These are phyloP conservation scores for Achlya hypogyna DNA, from an alignment of 352 stramenopile species.

Conservation along the genomic window DNA sequence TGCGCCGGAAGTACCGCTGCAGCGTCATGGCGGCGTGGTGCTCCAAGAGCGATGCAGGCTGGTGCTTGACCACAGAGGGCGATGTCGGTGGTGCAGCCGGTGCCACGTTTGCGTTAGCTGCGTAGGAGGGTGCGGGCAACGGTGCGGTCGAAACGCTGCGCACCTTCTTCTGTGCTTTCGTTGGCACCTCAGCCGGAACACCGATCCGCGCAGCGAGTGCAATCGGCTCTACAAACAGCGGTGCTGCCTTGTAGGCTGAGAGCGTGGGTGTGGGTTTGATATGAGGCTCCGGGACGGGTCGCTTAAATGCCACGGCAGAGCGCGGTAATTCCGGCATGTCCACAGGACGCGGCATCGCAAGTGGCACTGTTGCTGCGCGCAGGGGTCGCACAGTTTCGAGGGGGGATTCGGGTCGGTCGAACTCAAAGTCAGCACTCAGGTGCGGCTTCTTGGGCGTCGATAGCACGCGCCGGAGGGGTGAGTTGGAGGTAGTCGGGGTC, in stretches of 20 bases:
- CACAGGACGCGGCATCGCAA: not conserved
- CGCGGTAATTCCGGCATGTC: not conserved
- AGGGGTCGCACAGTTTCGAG: not conserved
- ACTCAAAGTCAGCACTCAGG: not conserved
- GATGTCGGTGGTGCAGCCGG: no score
- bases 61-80: no score
- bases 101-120: not conserved
- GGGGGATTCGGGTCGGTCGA: not conserved
- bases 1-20: conserved; percentile 19
- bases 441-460: conserved; percentile 11
- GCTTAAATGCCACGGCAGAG: not conserved
- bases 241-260: not conserved
- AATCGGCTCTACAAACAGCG: conserved; percentile 16
- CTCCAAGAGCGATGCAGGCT: not conserved
- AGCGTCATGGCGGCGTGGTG: conserved; percentile 12
- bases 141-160: not conserved
- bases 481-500: conserved; percentile 3
- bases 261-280: not conserved
- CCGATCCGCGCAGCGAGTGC: not conserved
- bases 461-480: conserved; percentile 5
- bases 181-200: not conserved
- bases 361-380: not conserved
- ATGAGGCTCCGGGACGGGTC: not conserved
- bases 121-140: not conserved
- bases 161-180: not conserved